These are phyloP conservation scores for Fusarium ramigenum DNA, from an alignment of 2,329 filamentous ascomycete genomes.

Conservation along the genomic window DNA sequence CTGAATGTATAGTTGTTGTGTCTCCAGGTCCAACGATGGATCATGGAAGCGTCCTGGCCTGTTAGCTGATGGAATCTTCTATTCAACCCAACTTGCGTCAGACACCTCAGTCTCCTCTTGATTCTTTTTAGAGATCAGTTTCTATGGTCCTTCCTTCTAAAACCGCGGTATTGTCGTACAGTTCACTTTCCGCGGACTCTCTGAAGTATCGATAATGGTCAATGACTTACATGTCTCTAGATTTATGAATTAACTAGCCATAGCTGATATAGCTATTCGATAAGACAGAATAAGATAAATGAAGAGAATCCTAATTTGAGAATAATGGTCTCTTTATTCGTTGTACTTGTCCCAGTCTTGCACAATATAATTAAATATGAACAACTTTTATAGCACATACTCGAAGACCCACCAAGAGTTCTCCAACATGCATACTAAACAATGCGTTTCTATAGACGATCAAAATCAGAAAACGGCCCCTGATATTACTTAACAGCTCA, in stretches of 20 bases:
- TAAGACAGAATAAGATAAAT: accelerated
- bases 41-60: background rate
- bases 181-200: too few species aligned
- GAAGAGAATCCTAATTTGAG: accelerated
- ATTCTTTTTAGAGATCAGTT: accelerated
- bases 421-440: too few species aligned
- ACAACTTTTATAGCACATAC: accelerated
- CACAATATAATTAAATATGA: background rate
- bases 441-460: accelerated
- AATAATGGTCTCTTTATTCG: too few species aligned
- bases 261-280: accelerated
- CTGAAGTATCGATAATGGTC: background rate
- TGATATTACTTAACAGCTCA: background rate
- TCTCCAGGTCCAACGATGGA: background rate
- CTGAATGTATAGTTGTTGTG: too few species aligned
- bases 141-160: accelerated
- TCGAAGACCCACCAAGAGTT: background rate
- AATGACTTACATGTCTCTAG: background rate
- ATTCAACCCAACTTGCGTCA: background rate
- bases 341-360: background rate
- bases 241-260: background rate
- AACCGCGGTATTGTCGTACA: accelerated
- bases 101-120: accelerated
- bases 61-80: too few species aligned
- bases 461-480: accelerated